Evolutionary conservation across 2,329 filamentous ascomycete species (phyloP).

Genomic region (Aspergillus clavatus): DNA sequence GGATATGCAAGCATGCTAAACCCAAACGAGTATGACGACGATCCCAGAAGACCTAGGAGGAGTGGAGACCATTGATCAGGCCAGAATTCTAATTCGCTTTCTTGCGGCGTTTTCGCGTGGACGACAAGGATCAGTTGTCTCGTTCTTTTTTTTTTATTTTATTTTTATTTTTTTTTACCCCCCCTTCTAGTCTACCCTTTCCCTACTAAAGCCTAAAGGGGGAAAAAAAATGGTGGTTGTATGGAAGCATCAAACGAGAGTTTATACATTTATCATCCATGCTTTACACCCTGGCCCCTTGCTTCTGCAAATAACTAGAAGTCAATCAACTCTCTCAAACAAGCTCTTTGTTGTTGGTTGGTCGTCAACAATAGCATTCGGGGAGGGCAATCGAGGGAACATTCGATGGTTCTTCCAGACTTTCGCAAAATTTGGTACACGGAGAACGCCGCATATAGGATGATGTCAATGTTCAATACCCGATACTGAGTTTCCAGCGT

Average conservation of each 20-base stretch:
- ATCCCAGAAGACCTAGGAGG: background rate
- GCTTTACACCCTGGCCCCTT: constrained; percentile 3
- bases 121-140: constrained; percentile 16
- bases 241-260: no score
- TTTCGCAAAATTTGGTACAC: background rate
- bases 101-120: constrained; percentile 16
- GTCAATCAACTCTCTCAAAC: no score
- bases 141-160: background rate
- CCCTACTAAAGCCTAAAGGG: background rate
- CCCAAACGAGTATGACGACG: constrained; percentile 4
- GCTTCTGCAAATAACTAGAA: constrained; percentile 1
- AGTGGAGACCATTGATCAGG: background rate
- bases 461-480: background rate
- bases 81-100: background rate
- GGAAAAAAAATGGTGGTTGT: background rate
- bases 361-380: no score
- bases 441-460: background rate
- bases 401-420: background rate
- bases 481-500: no score
- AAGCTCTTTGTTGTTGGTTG: no score
- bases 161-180: background rate
- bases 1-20: background rate
- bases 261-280: constrained; percentile 3
- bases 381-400: background rate
- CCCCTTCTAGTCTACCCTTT: no score